These are phyloP conservation scores for Neofusicoccum sp. DNA, from an alignment of 2,329 filamentous ascomycete species.

Conservation along the genomic window DNA sequence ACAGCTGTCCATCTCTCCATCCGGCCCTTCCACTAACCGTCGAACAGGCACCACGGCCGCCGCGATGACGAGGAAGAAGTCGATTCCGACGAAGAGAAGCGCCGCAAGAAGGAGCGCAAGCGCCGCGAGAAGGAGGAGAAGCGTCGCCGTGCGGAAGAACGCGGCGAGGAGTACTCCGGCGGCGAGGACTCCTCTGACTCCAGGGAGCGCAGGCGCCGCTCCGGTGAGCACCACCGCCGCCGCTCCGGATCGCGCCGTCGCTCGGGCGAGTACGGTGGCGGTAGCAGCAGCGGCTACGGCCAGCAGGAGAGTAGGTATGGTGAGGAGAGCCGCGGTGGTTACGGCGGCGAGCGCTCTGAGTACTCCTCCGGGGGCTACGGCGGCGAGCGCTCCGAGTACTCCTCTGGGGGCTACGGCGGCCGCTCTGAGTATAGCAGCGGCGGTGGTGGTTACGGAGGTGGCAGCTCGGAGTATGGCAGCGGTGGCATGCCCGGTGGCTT, in stretches of 20 bases:
- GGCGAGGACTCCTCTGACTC: background rate
- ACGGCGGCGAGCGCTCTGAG: background rate
- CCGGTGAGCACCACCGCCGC: constrained; percentile 8
- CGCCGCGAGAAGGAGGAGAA: constrained; percentile 43
- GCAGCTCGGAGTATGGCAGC: background rate
- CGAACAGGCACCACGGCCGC: constrained; percentile 34
- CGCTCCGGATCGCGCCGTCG: background rate
- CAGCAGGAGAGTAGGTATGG: constrained; percentile 16
- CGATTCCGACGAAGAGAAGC: constrained; percentile 29
- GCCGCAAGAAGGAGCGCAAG: constrained; percentile 33
- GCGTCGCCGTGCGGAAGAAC: constrained; percentile 38
- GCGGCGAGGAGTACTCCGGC: background rate
- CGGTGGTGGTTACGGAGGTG: constrained; percentile 20
- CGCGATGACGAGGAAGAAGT: constrained; percentile 30
- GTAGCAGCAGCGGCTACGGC: constrained; percentile 15
- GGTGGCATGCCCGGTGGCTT: constrained; percentile 15
- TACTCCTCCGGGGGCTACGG: constrained; percentile 12
- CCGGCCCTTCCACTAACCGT: background rate
- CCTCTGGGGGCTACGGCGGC: constrained; percentile 4
- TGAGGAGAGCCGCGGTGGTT: constrained; percentile 19
- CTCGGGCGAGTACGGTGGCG: constrained; percentile 14
- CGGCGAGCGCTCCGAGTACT: background rate
- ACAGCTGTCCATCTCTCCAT: background rate
- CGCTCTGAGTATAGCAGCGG: background rate
- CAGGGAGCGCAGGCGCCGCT: constrained; percentile 16